Evolutionary conservation across 768 basidiomycete species (phyloP), one percentile per base, ranked within the genome.

Genomic region (Myochromella boudieri): DNA sequence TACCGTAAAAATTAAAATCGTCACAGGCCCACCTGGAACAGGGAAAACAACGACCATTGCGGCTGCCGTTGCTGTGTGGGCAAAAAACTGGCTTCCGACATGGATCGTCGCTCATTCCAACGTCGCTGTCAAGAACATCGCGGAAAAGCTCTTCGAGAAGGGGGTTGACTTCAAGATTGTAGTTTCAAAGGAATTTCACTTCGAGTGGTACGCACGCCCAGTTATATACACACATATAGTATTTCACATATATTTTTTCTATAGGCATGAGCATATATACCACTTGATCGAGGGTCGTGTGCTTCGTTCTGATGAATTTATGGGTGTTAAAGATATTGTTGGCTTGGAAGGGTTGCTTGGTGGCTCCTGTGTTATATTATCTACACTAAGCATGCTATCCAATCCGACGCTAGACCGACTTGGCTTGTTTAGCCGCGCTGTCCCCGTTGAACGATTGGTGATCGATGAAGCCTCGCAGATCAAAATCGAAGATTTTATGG

Each of bases 401-500:
- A 76, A 76, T 31, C 72, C 72, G 3, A 57, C 49, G 1, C 50
- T 81, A n/a, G 55, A 63, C 9, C 42, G 55, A 0, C 63, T 64
- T 11, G 61, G 64, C 2, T 44, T 72, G 6, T 73, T 71, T 52
- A 34, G n/a, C n/a, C n/a, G 57, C 0, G 24, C 71, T 3, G 58
- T 76, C 1, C 76, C 76, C 1, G 59, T 78, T 17, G 68, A 65
- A 20, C 61, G 66, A n/a, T 66, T 81, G 1, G 66, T 81, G n/a
- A 63, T 81, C n/a, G 79, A 81, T 45, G 78, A 81, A 58, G 79
- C 76, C 2, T 78, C 76, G 6, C 76, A 78, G 42, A 77, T 80
- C 17, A 70, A 72, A 20, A 57, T 68, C 3, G 72, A 70, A 22
- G 75, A 77, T 21, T 79, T 74, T 47, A 55, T 80, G 67, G 77